Conservation (phyloP, 2,329 filamentous ascomycete genomes). For the Coniella vitis region DNA sequence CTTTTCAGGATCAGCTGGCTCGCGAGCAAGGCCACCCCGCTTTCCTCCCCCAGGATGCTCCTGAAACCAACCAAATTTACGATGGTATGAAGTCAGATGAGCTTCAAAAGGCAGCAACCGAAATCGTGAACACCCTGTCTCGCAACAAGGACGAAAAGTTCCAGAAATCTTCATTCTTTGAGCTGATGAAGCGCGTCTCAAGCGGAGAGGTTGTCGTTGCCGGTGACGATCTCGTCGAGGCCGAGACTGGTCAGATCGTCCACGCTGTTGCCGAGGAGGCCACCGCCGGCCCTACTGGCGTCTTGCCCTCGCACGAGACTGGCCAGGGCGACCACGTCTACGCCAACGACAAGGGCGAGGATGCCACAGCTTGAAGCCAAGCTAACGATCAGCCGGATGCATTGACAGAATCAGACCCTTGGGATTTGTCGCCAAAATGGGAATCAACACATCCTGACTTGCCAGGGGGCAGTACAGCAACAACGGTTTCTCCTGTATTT, state of each 20-base stretch:
- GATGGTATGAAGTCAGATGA: conserved; percentile 51
- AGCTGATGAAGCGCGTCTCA: conserved; percentile 68
- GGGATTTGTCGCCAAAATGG: conserved; percentile 10
- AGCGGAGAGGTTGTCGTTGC: conserved; percentile 66
- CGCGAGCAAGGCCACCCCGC: conserved; percentile 16
- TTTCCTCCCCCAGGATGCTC: conserved; percentile 24
- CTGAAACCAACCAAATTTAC: conserved; percentile 24
- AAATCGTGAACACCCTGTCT: conserved; percentile 62
- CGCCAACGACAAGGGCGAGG: conserved; percentile 3
- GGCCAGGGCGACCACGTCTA: background rate
- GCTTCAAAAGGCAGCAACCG: conserved; percentile 63
- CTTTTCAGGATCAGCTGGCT: conserved; percentile 7
- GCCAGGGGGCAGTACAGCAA: too few relatives aligned
- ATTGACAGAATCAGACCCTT: conserved; percentile 10
- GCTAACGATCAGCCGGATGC: conserved; percentile 6
- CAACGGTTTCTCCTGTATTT: background rate
- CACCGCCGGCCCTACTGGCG: background rate
- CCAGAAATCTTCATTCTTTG: conserved; percentile 68
- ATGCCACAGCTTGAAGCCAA: background rate
- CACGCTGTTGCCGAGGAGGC: too few relatives aligned
- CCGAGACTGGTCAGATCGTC: conserved; percentile 8
- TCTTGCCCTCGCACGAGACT: background rate
- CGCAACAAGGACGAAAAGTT: conserved; percentile 69
- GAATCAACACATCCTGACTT: background rate
- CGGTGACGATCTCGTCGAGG: conserved; percentile 57